Conservation (phyloP, 345 rosid species). For the Gossypium bickii region DNA sequence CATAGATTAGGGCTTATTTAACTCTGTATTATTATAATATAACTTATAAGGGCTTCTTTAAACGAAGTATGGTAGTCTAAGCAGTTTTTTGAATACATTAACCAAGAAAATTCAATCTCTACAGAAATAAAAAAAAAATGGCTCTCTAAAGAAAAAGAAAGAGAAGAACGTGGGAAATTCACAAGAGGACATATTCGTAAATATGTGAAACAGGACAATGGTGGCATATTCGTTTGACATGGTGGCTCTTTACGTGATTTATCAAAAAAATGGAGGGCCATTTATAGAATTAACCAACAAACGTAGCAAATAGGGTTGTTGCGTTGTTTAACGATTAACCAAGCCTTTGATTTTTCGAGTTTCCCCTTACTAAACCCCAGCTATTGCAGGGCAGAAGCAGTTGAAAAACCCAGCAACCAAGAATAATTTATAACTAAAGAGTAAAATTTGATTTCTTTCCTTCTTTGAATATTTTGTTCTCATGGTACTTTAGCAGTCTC, state of each 20-base stretch:
- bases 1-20: too few relatives aligned
- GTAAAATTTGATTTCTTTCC: too few relatives aligned
- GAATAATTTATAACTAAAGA: too few relatives aligned
- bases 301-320: not conserved
- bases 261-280: not conserved
- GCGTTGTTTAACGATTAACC: not conserved
- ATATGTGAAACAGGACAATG: not conserved
- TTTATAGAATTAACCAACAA: not conserved
- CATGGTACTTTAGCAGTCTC: constrained; percentile 5
- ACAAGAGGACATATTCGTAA: not conserved
- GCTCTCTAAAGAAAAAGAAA: too few relatives aligned
- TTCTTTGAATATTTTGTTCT: not conserved
- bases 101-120: too few relatives aligned
- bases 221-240: not conserved
- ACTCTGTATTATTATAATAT: too few relatives aligned
- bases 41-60: too few relatives aligned
- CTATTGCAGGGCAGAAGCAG: too few relatives aligned
- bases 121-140: too few relatives aligned
- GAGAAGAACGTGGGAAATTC: not conserved
- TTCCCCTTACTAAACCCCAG: not conserved
- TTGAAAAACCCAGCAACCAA: too few relatives aligned
- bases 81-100: too few relatives aligned
- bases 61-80: too few relatives aligned
- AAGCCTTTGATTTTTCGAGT: not conserved
- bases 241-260: not conserved